These are phyloP conservation scores for Penicillium decumbens DNA, from an alignment of 2,329 filamentous ascomycete species.

Conservation along the genomic window DNA sequence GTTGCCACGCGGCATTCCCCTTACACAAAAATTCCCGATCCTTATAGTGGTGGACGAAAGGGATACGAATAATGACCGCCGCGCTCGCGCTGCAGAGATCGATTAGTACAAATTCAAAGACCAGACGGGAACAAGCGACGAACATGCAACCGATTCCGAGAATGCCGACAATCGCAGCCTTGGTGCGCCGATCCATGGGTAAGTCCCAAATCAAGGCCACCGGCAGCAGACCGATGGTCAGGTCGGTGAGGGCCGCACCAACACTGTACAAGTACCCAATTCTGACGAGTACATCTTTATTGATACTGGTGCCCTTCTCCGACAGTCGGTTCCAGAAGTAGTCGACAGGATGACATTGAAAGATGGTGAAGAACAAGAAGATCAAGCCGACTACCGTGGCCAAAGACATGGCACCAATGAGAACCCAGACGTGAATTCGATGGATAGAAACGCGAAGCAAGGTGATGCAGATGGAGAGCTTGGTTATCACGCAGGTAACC, in stretches of 20 bases:
- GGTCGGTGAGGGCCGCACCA: conserved; percentile 45
- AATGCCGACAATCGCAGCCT: conserved; percentile 49
- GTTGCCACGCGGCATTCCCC: background rate
- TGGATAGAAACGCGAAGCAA: conserved; percentile 48
- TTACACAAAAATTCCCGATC: conserved; percentile 25
- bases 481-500: conserved; percentile 44
- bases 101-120: conserved; percentile 2
- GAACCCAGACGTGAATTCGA: conserved; percentile 44
- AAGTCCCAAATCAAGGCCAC: conserved; percentile 53
- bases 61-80: conserved; percentile 26
- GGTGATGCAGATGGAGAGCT: conserved; percentile 50
- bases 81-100: conserved; percentile 22
- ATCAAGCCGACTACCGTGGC: conserved; percentile 42
- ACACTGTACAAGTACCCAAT: conserved; percentile 51
- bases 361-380: conserved; percentile 49
- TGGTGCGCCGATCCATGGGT: conserved; percentile 51
- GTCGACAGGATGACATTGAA: conserved; percentile 49
- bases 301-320: conserved; percentile 40
- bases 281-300: conserved; percentile 45
- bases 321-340: conserved; percentile 46
- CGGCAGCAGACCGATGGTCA: conserved; percentile 50
- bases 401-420: conserved; percentile 43
- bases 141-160: conserved; percentile 52
- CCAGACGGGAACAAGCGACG: conserved; percentile 13
- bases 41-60: conserved; percentile 18